Conservation (phyloP, 2,329 filamentous ascomycete species). For the Colletotrichum sp. region DNA sequence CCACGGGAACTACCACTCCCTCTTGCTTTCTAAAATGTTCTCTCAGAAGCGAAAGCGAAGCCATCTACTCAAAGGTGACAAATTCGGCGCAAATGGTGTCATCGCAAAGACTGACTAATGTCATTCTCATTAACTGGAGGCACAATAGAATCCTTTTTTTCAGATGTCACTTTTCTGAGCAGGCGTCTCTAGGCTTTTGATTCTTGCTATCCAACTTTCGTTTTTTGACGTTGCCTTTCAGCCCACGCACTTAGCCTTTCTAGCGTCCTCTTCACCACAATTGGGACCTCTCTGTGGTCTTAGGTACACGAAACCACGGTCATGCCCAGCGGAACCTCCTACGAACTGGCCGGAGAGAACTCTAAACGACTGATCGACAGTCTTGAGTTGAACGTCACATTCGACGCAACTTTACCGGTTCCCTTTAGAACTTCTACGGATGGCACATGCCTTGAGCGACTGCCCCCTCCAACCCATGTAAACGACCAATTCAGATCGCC, state of each 20-base stretch:
- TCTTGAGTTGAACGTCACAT: neutral
- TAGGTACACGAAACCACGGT: neutral
- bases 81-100: neutral
- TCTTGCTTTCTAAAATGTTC: neutral
- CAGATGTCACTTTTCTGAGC: neutral
- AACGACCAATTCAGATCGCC: neutral
- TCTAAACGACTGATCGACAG: neutral
- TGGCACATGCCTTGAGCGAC: neutral
- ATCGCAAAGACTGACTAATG: neutral
- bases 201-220: neutral
- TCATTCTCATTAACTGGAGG: neutral
- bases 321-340: neutral
- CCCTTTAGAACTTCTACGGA: neutral
- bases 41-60: neutral
- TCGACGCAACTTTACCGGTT: neutral
- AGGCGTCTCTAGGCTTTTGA: neutral
- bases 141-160: neutral
- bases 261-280: neutral
- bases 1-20: neutral
- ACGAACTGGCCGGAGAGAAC: rapidly evolving
- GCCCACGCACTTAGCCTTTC: neutral
- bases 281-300: neutral
- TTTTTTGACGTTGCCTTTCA: neutral
- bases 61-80: neutral
- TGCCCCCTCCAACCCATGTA: neutral